Percentiles rank a stretch among this genome's conserved stretches.
Evolutionary conservation across 2,329 filamentous ascomycete genomes (phyloP).

Genomic region (Fusarium nodosum): DNA sequence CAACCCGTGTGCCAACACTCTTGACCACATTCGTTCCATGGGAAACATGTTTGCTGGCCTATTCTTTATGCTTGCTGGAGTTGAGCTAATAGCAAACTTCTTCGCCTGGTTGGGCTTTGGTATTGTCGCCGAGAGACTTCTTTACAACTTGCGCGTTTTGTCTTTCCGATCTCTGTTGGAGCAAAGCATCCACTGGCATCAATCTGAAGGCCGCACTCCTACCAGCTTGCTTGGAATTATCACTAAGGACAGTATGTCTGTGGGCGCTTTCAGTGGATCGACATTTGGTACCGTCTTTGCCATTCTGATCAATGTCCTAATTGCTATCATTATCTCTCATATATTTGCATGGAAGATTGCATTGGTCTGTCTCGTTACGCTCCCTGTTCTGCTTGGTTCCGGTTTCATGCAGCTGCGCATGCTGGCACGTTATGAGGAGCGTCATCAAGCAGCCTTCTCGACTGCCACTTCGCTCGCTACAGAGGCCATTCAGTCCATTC

Average conservation of each 20-base stretch:
- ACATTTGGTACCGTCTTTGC: constrained; percentile 77
- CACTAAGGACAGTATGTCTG: constrained; percentile 74
- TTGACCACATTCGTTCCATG: constrained; percentile 54
- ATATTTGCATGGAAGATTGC: constrained; percentile 83
- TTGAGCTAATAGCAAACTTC: constrained; percentile 66
- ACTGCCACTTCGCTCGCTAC: constrained; percentile 40
- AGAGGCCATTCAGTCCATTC: constrained; percentile 39
- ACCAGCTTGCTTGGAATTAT: constrained; percentile 75
- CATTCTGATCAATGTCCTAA: constrained; percentile 74
- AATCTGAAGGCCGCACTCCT: constrained; percentile 72
- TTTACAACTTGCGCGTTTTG: constrained; percentile 72
- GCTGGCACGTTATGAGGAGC: constrained; percentile 72
- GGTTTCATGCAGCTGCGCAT: constrained; percentile 77
- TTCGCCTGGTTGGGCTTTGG: constrained; percentile 66
- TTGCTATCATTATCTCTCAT: constrained; percentile 75
- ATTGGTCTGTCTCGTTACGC: constrained; percentile 75
- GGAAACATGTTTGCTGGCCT: constrained; percentile 66
- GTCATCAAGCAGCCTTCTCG: constrained; percentile 73
- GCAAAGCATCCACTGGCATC: constrained; percentile 77
- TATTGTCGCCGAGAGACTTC: constrained; percentile 69
- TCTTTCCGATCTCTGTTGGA: constrained; percentile 71
- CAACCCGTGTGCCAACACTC: constrained; percentile 61
- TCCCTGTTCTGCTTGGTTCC: constrained; percentile 76
- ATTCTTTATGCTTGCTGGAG: constrained; percentile 66
- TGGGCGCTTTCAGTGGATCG: constrained; percentile 77